Evolutionary conservation across 2,329 filamentous ascomycete genomes (phyloP).

Genomic region (Phialophora expanda): DNA sequence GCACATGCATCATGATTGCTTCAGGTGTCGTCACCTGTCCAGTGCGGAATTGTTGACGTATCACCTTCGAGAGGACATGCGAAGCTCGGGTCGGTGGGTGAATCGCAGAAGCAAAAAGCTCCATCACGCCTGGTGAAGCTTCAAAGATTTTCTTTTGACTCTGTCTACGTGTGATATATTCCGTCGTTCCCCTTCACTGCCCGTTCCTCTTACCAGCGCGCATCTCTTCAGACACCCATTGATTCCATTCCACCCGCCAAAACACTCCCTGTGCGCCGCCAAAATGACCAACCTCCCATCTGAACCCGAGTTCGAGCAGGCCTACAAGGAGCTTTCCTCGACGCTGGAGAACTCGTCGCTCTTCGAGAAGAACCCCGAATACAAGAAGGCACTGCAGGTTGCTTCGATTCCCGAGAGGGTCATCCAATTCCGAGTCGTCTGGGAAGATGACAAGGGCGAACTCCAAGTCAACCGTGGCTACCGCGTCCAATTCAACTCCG

Average conservation of each 20-base stretch:
- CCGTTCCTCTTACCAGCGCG: background rate
- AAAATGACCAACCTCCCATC: constrained; percentile 79
- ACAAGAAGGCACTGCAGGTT: constrained; percentile 86
- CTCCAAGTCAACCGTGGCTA: constrained; percentile 93
- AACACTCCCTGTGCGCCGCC: background rate
- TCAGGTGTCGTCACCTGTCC: constrained; percentile 15
- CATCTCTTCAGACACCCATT: background rate
- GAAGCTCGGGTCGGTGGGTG: background rate
- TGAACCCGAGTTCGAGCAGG: constrained; percentile 99
- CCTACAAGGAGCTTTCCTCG: constrained; percentile 93
- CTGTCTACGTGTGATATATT: background rate
- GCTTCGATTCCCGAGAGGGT: constrained; percentile 90
- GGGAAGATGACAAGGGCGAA: constrained; percentile 91
- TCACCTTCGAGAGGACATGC: background rate
- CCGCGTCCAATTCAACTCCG: constrained; percentile 98
- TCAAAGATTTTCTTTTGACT: background rate
- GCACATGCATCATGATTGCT: constrained; percentile 16
- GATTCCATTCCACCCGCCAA: too few species aligned
- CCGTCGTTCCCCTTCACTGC: background rate
- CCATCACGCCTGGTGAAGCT: background rate
- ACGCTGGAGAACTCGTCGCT: constrained; percentile 93
- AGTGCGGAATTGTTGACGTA: constrained; percentile 2
- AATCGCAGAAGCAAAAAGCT: constrained; percentile 11
- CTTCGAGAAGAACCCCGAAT: constrained; percentile 93
- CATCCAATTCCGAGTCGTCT: constrained; percentile 95